Conservation (phyloP, 306 rosid genomes). For the Pterocarpus macrocarpus region DNA sequence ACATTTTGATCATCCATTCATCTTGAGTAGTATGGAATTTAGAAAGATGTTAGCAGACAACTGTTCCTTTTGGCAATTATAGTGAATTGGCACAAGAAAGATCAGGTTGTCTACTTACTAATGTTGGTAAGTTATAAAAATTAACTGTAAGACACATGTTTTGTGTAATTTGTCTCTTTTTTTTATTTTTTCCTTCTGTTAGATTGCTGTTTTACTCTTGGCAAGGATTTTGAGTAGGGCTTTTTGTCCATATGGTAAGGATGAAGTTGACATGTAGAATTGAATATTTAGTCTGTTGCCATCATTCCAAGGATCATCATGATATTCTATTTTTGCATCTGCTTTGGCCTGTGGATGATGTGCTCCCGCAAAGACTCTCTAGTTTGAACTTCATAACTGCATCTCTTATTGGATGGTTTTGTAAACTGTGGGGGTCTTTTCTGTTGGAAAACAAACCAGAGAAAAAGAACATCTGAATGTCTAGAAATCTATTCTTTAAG, state of each 20-base stretch:
- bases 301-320: neutral
- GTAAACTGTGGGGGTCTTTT: neutral
- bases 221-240: slow-evolving; percentile 43
- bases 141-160: slow-evolving; percentile 43
- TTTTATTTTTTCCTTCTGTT: neutral
- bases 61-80: slow-evolving; percentile 48
- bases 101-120: slow-evolving; percentile 39
- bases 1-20: slow-evolving; percentile 1
- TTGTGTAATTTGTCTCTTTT: slow-evolving; percentile 39
- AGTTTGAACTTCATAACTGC: neutral
- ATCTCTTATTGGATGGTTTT: neutral
- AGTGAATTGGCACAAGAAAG: slow-evolving; percentile 46
- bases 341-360: slow-evolving; percentile 11
- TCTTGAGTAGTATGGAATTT: neutral
- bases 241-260: slow-evolving; percentile 32
- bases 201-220: slow-evolving; percentile 15
- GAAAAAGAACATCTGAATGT: neutral
- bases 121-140: slow-evolving; percentile 41
- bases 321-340: slow-evolving; percentile 5
- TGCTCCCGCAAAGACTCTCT: neutral
- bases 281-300: slow-evolving; percentile 31
- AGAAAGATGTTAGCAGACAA: slow-evolving; percentile 44
- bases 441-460: neutral
- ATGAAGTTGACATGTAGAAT: slow-evolving; percentile 39
- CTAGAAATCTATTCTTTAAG: neutral